Percentiles rank a stretch among this genome's conserved stretches.
phyloP scores from a whole-genome alignment of 108 stramenopile genomes.

The Stephanodiscus triporus region DNA sequence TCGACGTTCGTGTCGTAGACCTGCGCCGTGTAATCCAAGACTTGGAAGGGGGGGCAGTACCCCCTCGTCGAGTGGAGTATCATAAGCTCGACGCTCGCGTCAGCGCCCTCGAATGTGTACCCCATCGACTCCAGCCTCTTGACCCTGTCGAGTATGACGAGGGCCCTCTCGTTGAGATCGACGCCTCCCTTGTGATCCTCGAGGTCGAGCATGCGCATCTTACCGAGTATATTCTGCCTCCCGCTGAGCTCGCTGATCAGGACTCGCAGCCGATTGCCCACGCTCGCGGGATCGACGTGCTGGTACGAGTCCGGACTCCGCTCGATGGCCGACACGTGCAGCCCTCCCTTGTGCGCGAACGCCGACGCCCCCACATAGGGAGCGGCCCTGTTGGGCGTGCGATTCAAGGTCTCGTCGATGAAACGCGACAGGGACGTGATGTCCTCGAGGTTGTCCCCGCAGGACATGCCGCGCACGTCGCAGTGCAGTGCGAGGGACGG shows the following conservation, averaged over 20 bases:
- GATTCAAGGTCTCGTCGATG: slow-evolving; percentile 90
- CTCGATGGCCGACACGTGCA: slow-evolving; percentile 93
- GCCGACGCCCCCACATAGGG: slow-evolving; percentile 91
- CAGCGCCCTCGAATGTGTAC: slow-evolving; percentile 95
- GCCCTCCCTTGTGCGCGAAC: slow-evolving; percentile 96
- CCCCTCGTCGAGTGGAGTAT: slow-evolving; percentile 87
- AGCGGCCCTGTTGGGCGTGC: slow-evolving; percentile 62
- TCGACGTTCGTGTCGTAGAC: slow-evolving; percentile 85
- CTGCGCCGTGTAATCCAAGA: slow-evolving; percentile 87
- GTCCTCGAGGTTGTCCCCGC: slow-evolving; percentile 62
- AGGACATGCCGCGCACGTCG: slow-evolving; percentile 50
- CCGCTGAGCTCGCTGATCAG: slow-evolving; percentile 90
- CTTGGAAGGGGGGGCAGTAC: slow-evolving; percentile 89
- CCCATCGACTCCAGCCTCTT: slow-evolving; percentile 88
- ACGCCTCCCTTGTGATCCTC: slow-evolving; percentile 36
- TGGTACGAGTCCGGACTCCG: slow-evolving; percentile 83
- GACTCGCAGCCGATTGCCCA: slow-evolving; percentile 86
- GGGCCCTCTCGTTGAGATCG: slow-evolving; percentile 65
- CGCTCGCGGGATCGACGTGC: slow-evolving; percentile 84
- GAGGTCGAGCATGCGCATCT: slow-evolving; percentile 74
- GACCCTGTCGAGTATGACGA: slow-evolving; percentile 86
- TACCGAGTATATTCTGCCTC: slow-evolving; percentile 90
- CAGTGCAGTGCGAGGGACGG: slow-evolving; percentile 85
- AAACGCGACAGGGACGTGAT: slow-evolving; percentile 85
- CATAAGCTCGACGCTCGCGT: slow-evolving; percentile 92